Percentiles rank a stretch among this genome's conserved stretches.
These are phyloP conservation scores for Teratosphaeriaceae sp. DNA, from an alignment of 2,329 filamentous ascomycete species.

Conservation along the genomic window DNA sequence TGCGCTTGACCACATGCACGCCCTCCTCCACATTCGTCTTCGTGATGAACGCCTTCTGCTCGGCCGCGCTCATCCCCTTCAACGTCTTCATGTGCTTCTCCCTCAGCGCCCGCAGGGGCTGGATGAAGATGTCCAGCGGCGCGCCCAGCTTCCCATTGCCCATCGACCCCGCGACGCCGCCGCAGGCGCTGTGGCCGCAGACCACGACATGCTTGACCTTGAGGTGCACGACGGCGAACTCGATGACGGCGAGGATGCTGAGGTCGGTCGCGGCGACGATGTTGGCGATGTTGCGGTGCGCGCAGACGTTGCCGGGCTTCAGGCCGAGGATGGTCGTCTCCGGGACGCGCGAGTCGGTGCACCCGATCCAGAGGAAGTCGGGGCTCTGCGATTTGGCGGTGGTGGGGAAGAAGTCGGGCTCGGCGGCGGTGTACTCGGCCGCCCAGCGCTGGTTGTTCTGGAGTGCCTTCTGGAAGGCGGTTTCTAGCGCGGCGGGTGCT, in stretches of 20 bases:
- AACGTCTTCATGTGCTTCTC: slow-evolving; percentile 48
- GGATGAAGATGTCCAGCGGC: slow-evolving; percentile 54
- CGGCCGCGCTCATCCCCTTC: slow-evolving; percentile 40
- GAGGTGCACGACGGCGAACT: slow-evolving; percentile 68
- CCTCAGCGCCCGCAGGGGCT: slow-evolving; percentile 49
- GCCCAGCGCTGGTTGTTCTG: slow-evolving; percentile 67
- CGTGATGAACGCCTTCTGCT: slow-evolving; percentile 56
- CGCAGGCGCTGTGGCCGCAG: slow-evolving; percentile 56
- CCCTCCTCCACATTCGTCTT: slow-evolving; percentile 71
- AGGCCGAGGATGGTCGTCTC: slow-evolving; percentile 75
- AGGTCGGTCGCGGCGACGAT: slow-evolving; percentile 69
- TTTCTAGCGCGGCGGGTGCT: slow-evolving; percentile 9
- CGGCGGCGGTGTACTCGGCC: slow-evolving; percentile 54
- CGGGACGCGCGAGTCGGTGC: slow-evolving; percentile 77
- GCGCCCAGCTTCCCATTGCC: slow-evolving; percentile 51
- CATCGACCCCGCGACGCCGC: slow-evolving; percentile 50
- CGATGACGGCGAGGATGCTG: slow-evolving; percentile 67
- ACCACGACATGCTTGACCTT: slow-evolving; percentile 59
- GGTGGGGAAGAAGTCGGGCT: slow-evolving; percentile 64
- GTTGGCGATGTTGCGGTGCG: slow-evolving; percentile 88
- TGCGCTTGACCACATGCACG: slow-evolving; percentile 61
- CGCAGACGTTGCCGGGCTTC: slow-evolving; percentile 77
- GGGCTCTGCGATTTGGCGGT: slow-evolving; percentile 62
- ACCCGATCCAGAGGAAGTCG: slow-evolving; percentile 73
- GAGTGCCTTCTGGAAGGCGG: slow-evolving; percentile 44